Evolutionary conservation across 2,329 filamentous ascomycete genomes (phyloP), one percentile per base, ranked within the genome.

Genomic region (Lasiodiplodia theobromae): DNA sequence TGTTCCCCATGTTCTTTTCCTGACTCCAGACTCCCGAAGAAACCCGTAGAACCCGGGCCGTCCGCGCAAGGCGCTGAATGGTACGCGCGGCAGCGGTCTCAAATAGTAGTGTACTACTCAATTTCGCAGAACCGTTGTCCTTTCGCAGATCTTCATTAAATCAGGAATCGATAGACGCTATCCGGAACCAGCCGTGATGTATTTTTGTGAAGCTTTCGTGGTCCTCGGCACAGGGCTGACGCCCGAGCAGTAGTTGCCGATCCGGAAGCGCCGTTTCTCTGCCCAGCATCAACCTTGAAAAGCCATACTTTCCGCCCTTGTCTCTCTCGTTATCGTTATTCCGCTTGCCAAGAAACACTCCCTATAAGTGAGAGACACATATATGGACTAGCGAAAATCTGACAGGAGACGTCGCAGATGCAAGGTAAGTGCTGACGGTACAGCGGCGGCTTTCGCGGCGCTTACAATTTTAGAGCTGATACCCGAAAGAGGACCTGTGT

Each of bases 391-490:
- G 31, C 25, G 3, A 21, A 25, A 3, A 31, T 56, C 52, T 56
- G 52, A 56, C 52, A 56, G 52, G 52, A 56, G 52, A 56, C n/a
- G 52, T 47, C 8, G 44, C n/a, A 11, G 44, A n/a, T 21, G 7
- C n/a, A 21, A 47, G 18, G 5, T 11, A 47, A 47, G 44, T 47
- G 44, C 44, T 47, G 44, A 47, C 44, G 8, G 31, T 4, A 47
- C 12, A 44, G 6, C 40, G 3, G 40, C 40, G 6, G 14, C 16
- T 18, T 44, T 44, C 40, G 53, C n/a, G 53, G 8, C 37, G 21
- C 34, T 12, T 21, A 37, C 31, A 23, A 40, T 38, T 40, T 11
- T 57, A 34, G 54, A 34, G 54, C 34, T 40, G 54, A 57, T 37
- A 3, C n/a, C n/a, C 28, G 51, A 10, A 34, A 57, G 3, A 21